Base-by-base conservation (phyloP, 2,329 filamentous ascomycete genomes). In the Akanthomyces uredinophilus region DNA sequence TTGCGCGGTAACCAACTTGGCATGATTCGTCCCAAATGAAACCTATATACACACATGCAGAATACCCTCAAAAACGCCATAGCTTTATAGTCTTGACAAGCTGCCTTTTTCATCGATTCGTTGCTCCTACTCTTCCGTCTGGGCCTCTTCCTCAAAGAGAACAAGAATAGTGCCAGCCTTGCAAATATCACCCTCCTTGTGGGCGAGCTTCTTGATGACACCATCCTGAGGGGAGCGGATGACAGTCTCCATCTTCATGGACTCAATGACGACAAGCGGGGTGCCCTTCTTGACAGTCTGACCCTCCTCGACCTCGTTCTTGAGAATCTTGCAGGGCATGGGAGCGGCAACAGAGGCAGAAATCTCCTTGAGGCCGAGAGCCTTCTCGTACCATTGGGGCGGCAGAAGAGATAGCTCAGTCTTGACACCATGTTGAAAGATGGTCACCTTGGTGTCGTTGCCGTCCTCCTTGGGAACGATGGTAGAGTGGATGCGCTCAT, bases 291-390 rank as follows among this genome's bases (percentile, higher is more conserved):
- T 87, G 18, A 99, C 95, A 52, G 76, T 77, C 66, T 96, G 86
- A 0, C 95, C 95, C 68, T 92, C 92, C 32, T 82, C 77, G 0
- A 97, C 92, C 74, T 96, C 91, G 53, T 97, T 95, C 66, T 91
- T 87, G 65, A 99, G 78, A 29, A 99, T 89, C 78, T 98, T 98
- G 77, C 95, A 98, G 1, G 95, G 95, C 95, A 99, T 99, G 0
- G 95, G 95, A 24, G 95, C 92, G 27, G 91, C 82, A 1, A 98
- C 92, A 59, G 89, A 95, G 64, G 94, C 93, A 7, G 87, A 82
- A 0, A 84, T 83, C 70, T 96, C 91, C 73, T 91, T 93, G 65
- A 90, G 78, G 0, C 94, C 93, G 8, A 97, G 80, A 0, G 92
- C 92, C 75, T 96, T 94, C 68, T 92, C 90, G 63, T 90, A 89